Evolutionary conservation across 257 asterid species (phyloP), one percentile per base, ranked within the genome.

Genomic region (Solanum infundibuliforme): DNA sequence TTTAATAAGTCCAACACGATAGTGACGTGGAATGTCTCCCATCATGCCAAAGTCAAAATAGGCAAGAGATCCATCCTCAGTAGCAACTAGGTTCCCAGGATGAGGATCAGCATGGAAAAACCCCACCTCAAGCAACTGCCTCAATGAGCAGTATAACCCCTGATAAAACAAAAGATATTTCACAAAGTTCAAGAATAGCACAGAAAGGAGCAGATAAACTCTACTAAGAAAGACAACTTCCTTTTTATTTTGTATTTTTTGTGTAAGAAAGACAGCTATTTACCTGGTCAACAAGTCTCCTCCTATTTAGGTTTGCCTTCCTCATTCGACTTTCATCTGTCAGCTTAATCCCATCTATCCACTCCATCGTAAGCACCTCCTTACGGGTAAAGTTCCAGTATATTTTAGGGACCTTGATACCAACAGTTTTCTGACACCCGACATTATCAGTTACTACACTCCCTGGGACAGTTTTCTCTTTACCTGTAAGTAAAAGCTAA

Each of bases 51-150:
- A 97, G 92, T 97, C 99, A 90, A 97, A 97, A 90, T 97, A 97
- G 89, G 98, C 99, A 92, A 97, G 98, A 89, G 94, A 91, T 73
- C 98, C 99, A 77, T 93, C 97, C 90, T 87, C 90, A 72, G 97
- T 94, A 68, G 98, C 98, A 68, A 95, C 98, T 83, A 97, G 98
- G 90, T 97, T 97, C 89, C 99, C 99, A 84, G 99, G 99, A 88
- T 97, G 99, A 89, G 99, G 99, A 90, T 97, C 99, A 58, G 99
- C 99, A 86, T 97, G 99, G 90, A 97, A 97, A 93, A 95, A 97
- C 6, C 99, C 99, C 88, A 95, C 98, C 95, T 97, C 98, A 88
- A 97, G 93, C 91, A 97, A 90, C 92, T 97, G 99, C 93, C 96
- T 95, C 93, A 97, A 88, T 88, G 99, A 97, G 92, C 98, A 95